These are phyloP conservation scores for Cladosporium colombiae DNA, from an alignment of 2,329 filamentous ascomycete genomes.

Conservation along the genomic window DNA sequence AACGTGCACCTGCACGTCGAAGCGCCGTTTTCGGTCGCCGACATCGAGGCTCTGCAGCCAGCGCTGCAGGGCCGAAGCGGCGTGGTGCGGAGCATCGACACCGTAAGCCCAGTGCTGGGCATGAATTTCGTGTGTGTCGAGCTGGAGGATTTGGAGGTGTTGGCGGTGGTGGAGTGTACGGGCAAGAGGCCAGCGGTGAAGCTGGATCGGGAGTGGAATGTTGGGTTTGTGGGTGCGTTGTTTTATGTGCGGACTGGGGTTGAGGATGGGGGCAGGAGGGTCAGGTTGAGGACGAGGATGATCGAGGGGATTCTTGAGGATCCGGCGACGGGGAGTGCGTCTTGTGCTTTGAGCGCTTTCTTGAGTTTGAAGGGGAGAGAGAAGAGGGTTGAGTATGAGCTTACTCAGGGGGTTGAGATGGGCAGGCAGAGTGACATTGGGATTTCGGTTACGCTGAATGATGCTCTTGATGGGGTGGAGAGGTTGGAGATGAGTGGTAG, in stretches of 20 bases:
- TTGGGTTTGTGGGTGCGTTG: constrained; percentile 57
- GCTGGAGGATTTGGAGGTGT: constrained; percentile 60
- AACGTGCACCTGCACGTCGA: constrained; percentile 61
- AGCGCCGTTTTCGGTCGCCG: constrained; percentile 33
- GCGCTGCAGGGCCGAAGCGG: constrained; percentile 28
- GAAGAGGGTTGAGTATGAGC: constrained; percentile 41
- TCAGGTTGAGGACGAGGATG: constrained; percentile 19
- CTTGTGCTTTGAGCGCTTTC: constrained; percentile 48
- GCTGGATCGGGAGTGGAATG: constrained; percentile 53
- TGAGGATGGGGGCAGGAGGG: not conserved
- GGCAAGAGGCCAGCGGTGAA: constrained; percentile 37
- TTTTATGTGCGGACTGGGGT: constrained; percentile 53
- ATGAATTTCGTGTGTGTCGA: constrained; percentile 71
- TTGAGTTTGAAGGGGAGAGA: constrained; percentile 42
- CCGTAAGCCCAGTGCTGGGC: constrained; percentile 64
- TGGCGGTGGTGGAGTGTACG: constrained; percentile 48
- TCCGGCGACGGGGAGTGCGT: constrained; percentile 54
- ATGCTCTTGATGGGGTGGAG: constrained; percentile 39
- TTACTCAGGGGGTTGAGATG: constrained; percentile 56
- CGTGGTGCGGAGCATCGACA: constrained; percentile 23
- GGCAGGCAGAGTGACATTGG: constrained; percentile 52
- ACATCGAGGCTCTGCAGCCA: constrained; percentile 41
- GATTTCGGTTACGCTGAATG: constrained; percentile 46
- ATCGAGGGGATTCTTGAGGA: constrained; percentile 43
- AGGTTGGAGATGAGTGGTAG: constrained; percentile 46